Base-by-base conservation (phyloP, 2,329 filamentous ascomycete genomes). In the Apiospora koreana region DNA sequence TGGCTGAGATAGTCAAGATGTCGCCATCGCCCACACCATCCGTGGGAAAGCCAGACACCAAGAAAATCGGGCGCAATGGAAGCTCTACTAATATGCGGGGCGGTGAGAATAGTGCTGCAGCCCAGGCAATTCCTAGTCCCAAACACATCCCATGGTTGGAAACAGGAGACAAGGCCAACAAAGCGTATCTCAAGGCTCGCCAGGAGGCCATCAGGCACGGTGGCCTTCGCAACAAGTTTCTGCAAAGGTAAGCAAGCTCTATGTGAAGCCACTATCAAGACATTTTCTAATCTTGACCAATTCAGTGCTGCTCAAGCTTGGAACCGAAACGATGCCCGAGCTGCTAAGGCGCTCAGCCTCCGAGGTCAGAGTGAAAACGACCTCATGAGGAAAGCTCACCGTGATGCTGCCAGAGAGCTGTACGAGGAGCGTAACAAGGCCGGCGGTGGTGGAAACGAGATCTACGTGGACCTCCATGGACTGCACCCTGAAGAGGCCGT, bases 401-500 rank as follows among this genome's bases (percentile, higher is more conserved):
- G 96, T 65, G 95, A 98, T 82, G 96, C 96, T 12, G 96, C 96
- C 28, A 90, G 92, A 45, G 92, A 96, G 76, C 87, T 99, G 41
- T 99, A 98, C 79, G 95, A 98, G 80, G 93, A 97, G 79, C 93
- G 95, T 48, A 98, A 98, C 80, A 93, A 92, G 81, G 88, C 91
- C 77, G 84, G 84, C 72, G 79, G 81, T 50, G 81, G 81, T 38
- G 84, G 83, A 71, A 83, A 89, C 50, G 96, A 99, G 83, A 89
- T 98, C 58, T 99, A 97, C 81, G 92, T 98, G 69, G 96, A 99
- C 81, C 86, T 99, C 42, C 96, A 99, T 80, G 96, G 96, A n/a
- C 88, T 99, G n/a, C 96, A 98, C 78, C 94, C 96, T 0, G 95
- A 98, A 78, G 96, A 99, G 84, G 96, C 95, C 5, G 94, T 98